A percentile compares a stretch with the other conserved stretches of the same genome.
Conservation (phyloP, 1,139 yeast genomes). For the Yamadazyma dushanensis region DNA sequence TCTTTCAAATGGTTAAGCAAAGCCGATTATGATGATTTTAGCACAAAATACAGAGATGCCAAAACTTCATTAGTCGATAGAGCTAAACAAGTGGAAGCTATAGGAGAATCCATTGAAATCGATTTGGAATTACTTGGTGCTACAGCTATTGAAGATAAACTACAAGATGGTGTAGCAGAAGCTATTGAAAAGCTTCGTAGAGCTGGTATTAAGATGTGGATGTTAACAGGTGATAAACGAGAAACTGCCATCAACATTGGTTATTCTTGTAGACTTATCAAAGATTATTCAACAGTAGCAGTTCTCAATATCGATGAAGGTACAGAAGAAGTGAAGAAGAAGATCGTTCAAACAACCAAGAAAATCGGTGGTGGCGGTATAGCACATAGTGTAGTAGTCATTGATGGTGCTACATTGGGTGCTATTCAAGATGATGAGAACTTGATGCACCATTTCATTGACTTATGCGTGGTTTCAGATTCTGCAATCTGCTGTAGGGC, state of each 20-base stretch:
- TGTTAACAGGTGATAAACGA: slow-evolving; percentile 96
- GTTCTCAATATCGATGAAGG: slow-evolving; percentile 64
- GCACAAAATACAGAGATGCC: slow-evolving; percentile 66
- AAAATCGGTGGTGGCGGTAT: slow-evolving; percentile 67
- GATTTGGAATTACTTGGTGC: slow-evolving; percentile 78
- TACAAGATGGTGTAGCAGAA: slow-evolving; percentile 94
- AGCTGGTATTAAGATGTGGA: slow-evolving; percentile 96
- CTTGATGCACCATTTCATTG: slow-evolving; percentile 71
- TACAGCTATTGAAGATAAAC: slow-evolving; percentile 95
- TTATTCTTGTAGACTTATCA: slow-evolving; percentile 86
- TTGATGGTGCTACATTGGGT: slow-evolving; percentile 84
- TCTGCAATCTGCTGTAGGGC: slow-evolving; percentile 96
- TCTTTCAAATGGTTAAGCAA: slow-evolving; percentile 71
- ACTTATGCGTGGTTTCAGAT: slow-evolving; percentile 82
- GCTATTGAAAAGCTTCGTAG: slow-evolving; percentile 87
- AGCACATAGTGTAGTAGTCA: slow-evolving; percentile 91
- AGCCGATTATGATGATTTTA: slow-evolving; percentile 67
- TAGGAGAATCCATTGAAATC: slow-evolving; percentile 72
- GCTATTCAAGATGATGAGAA: slow-evolving; percentile 72
- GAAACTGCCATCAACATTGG: slow-evolving; percentile 98
- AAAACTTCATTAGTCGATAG: slow-evolving; percentile 74
- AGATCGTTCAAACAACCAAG: slow-evolving; percentile 58
- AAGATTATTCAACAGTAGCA: slow-evolving; percentile 90
- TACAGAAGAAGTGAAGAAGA: slow-evolving; percentile 48
- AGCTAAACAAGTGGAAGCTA: slow-evolving; percentile 60